A percentile compares a stretch with the other conserved stretches of the same genome.
These are phyloP conservation scores for Lentinula guzmanii DNA, from an alignment of 768 basidiomycete species.

Conservation along the genomic window DNA sequence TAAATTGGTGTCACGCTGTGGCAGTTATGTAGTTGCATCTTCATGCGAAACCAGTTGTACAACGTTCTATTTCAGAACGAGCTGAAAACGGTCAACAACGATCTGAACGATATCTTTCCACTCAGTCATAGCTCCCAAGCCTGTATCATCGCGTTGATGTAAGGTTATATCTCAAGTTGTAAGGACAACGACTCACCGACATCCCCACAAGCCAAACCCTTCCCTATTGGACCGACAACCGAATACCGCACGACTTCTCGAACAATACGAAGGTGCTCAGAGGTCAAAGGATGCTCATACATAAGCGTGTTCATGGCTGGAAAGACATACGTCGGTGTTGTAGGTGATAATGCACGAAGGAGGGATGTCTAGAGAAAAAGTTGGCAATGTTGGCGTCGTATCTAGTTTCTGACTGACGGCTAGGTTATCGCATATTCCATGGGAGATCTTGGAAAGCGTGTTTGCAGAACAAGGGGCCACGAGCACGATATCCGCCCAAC, in stretches of 20 bases:
- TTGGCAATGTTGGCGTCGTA: too few relatives aligned
- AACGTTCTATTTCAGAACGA: conserved; percentile 10
- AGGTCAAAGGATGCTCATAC: conserved; percentile 92
- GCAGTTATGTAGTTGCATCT: too few relatives aligned
- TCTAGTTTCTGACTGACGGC: conserved; percentile 37
- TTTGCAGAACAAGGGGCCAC: conserved; percentile 97
- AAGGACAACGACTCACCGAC: conserved; percentile 48
- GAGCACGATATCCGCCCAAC: conserved; percentile 95
- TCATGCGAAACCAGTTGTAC: too few relatives aligned
- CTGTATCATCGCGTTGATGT: conserved; percentile 28
- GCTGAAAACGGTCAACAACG: conserved; percentile 52
- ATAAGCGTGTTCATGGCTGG: conserved; percentile 99
- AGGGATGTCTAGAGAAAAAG: conserved; percentile 54
- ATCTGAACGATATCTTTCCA: conserved; percentile 85
- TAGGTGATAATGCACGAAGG: conserved; percentile 76
- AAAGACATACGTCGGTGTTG: conserved; percentile 85
- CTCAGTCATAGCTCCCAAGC: conserved; percentile 93
- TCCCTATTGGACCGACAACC: conserved; percentile 84
- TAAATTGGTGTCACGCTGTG: too few relatives aligned
- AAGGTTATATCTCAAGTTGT: background rate
- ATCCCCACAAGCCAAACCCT: conserved; percentile 88
- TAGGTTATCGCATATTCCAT: conserved; percentile 87
- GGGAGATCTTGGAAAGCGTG: conserved; percentile 88
- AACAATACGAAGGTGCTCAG: conserved; percentile 72
- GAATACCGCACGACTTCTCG: conserved; percentile 73